Base-by-base conservation (phyloP, 441 rosid genomes). In the Cnidoscolus chayamansa region DNA sequence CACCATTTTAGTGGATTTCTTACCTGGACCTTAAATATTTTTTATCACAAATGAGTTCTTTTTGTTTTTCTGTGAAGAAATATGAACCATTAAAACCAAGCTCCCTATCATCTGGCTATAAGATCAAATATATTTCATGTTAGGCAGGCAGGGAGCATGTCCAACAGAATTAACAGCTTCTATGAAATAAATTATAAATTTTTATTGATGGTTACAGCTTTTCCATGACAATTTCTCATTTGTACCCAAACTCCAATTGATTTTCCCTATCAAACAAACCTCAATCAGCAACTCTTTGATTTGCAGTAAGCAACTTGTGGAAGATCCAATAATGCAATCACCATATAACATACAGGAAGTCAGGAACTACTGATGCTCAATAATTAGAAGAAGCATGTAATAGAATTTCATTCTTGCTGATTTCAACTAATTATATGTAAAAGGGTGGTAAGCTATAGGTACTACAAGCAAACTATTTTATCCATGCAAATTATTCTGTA, bases 401-500 rank as follows among this genome's bases (percentile, higher is more conserved):
- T 47, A 17, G 0, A 47, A 45, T 31, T 20, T 4, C 9, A 57
- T 9, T 20, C 16, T 20, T 25, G 13, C 32, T 57, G 63, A 30
- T 30, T 31, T 59, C 40, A 30, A 31, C 9, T 10, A 19, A 56
- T 56, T 56, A 20, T 9, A 19, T 20, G 32, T 4, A 43, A 63
- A 65, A 25, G 40, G 17, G 10, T 73, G 57, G 63, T 56, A 10
- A 59, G 45, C 13, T 10, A 30, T 19, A 25, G 31, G 66, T 49
- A 61, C 31, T 32, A 65, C n/a, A 69, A 49, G 74, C 1, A 25
- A 51, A 68, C 50, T 19, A 76, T 70, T 49, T 76, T 37, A 68
- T 56, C 31, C 15, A 48, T 51, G 37, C 66, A 67, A 65, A 72
- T 58, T 69, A 67, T 68, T 63, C 40, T 67, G 58, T 71, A 74